These are phyloP conservation scores for Candida boidinii DNA, from an alignment of 805 yeast species.

Conservation along the genomic window DNA sequence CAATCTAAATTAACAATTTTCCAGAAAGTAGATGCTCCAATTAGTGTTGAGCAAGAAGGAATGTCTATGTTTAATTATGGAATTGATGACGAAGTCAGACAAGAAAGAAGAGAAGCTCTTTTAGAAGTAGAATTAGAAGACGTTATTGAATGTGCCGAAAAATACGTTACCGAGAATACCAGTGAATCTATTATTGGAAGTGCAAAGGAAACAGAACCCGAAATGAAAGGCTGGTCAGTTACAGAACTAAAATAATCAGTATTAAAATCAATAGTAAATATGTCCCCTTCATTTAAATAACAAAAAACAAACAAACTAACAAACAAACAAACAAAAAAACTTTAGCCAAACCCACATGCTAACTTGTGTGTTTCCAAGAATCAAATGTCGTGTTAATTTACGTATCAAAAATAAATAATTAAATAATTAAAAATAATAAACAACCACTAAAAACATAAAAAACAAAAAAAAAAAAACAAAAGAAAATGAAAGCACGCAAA, in stretches of 20 bases:
- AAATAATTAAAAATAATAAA: too few relatives aligned
- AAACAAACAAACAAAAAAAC: too few relatives aligned
- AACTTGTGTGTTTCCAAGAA: too few relatives aligned
- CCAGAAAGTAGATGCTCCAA: conserved; percentile 88
- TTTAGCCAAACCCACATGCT: too few relatives aligned
- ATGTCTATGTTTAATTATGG: conserved; percentile 55
- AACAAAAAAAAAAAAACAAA: too few relatives aligned
- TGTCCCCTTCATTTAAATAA: too few relatives aligned
- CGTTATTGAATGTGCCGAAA: conserved; percentile 55
- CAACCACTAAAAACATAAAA: too few relatives aligned
- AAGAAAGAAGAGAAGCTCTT: conserved; percentile 66
- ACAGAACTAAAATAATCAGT: background rate
- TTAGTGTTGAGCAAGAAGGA: conserved; percentile 75
- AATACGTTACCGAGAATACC: conserved; percentile 37
- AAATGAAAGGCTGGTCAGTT: conserved; percentile 1
- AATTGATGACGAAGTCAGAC: conserved; percentile 71
- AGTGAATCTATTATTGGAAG: conserved; percentile 13
- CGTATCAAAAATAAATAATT: too few relatives aligned
- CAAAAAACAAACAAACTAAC: too few relatives aligned
- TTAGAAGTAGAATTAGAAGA: conserved; percentile 59
- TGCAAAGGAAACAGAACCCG: background rate
- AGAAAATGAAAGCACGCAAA: too few relatives aligned
- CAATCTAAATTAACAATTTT: conserved; percentile 88
- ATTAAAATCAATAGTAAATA: too few relatives aligned
- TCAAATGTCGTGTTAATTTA: too few relatives aligned